These are phyloP conservation scores for Trametes sp. DNA, from an alignment of 1,284 basidiomycete species.

Conservation along the genomic window DNA sequence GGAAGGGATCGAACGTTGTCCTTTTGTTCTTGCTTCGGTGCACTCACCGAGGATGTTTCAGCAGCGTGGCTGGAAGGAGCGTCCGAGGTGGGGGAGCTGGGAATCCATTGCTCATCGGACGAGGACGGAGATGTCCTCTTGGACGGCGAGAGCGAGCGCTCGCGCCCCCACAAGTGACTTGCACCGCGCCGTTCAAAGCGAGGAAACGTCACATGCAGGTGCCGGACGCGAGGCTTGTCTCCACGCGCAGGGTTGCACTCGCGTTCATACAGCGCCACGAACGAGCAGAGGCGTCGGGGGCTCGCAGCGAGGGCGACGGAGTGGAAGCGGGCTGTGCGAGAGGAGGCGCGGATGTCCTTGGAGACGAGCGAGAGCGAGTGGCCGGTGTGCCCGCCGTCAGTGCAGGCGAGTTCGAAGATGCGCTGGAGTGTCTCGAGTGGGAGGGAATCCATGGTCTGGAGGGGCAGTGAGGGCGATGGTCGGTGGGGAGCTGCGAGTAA, in stretches of 20 bases:
- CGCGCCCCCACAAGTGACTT: too few relatives aligned
- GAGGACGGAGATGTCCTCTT: too few relatives aligned
- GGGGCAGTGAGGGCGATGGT: too few relatives aligned
- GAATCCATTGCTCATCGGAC: too few relatives aligned
- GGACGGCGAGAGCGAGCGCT: background rate
- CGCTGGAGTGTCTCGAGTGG: background rate
- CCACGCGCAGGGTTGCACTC: background rate
- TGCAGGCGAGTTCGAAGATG: constrained; percentile 15
- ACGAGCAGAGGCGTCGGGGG: constrained; percentile 1
- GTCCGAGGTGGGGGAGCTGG: too few relatives aligned
- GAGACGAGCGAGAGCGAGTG: constrained; percentile 1
- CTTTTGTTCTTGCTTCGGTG: too few relatives aligned
- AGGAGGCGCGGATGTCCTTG: background rate
- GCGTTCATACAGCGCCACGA: constrained; percentile 3
- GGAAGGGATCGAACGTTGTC: too few relatives aligned
- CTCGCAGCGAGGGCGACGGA: constrained; percentile 6
- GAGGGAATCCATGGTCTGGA: background rate
- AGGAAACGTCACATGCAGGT: constrained; percentile 6
- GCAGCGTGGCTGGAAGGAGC: too few relatives aligned
- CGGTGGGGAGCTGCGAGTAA: background rate
- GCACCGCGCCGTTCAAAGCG: background rate
- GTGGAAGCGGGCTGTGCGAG: constrained; percentile 7
- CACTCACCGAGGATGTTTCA: too few relatives aligned
- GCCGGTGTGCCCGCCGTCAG: constrained; percentile 12
- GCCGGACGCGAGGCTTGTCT: constrained; percentile 5